A percentile compares a stretch with the other conserved stretches of the same genome.
Conservation (phyloP, 225 moss, liverwort and hornwort species). For the Physcomitrellopsis africana region DNA sequence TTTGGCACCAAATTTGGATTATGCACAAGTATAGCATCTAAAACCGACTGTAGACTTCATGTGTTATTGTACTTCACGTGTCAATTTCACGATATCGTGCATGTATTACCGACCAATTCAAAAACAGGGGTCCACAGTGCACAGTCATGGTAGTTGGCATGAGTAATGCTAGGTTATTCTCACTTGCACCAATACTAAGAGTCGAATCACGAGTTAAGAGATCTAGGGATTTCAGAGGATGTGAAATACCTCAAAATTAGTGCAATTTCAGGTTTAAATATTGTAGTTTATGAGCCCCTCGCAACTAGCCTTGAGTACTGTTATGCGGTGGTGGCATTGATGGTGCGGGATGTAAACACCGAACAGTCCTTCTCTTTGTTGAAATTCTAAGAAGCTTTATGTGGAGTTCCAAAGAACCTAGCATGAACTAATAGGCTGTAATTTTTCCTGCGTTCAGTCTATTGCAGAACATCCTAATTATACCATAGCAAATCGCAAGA, state of each 20-base stretch:
- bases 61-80: not conserved
- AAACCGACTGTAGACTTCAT: not conserved
- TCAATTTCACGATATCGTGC: not conserved
- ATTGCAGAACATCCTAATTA: not conserved
- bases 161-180: not conserved
- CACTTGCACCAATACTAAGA: not conserved
- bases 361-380: not conserved
- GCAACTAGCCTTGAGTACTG: not conserved
- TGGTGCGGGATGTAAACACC: not conserved
- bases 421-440: not conserved
- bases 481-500: not conserved
- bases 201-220: not conserved
- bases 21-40: not conserved
- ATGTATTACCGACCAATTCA: not conserved
- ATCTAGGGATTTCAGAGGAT: slow-evolving; percentile 12
- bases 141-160: not conserved
- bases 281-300: not conserved
- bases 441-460: not conserved
- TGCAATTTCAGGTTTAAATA: slow-evolving; percentile 1
- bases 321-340: not conserved
- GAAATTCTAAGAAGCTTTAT: not conserved
- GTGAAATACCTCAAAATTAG: not conserved
- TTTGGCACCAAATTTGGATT: slow-evolving; percentile 23
- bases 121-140: not conserved
- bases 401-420: not conserved